Percentiles rank a stretch among this genome's conserved stretches.
These are phyloP conservation scores for Nectriaceae sp. DNA, from an alignment of 2,329 filamentous ascomycete genomes.

Conservation along the genomic window DNA sequence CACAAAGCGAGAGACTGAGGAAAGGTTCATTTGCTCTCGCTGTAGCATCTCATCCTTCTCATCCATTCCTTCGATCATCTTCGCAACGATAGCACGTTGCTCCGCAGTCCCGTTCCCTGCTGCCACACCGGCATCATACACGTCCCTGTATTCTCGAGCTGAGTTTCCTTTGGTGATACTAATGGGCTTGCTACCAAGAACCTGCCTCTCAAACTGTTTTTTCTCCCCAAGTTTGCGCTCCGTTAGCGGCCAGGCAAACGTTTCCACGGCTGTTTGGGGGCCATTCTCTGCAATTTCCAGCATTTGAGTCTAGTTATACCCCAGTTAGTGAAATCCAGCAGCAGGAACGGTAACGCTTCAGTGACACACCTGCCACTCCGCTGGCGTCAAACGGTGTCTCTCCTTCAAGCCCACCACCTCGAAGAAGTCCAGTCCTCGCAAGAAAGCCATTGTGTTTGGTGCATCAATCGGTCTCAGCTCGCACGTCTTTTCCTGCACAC, in stretches of 20 bases:
- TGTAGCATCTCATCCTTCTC: not conserved
- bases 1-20: conserved; percentile 1
- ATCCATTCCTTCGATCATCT: conserved; percentile 2
- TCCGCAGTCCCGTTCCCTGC: not conserved
- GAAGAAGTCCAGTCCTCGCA: conserved; percentile 1
- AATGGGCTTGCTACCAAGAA: not conserved
- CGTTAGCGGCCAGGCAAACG: not conserved
- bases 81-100: not conserved
- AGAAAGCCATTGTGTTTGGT: conserved; percentile 1
- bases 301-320: not conserved
- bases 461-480: conserved; percentile 2
- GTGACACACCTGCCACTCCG: not conserved
- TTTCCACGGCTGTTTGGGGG: conserved; percentile 1
- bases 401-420: conserved; percentile 1
- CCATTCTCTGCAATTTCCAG: conserved; percentile 1
- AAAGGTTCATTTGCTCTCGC: conserved; percentile 1
- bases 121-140: conserved; percentile 1
- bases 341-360: not conserved
- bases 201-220: not conserved
- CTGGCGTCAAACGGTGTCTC: not conserved
- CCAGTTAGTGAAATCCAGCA: not conserved
- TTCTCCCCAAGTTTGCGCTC: not conserved
- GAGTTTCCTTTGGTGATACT: not conserved
- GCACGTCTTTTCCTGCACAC: not conserved
- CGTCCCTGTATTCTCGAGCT: conserved; percentile 1